Evolutionary conservation across 2,329 filamentous ascomycete genomes (phyloP).

Genomic region (Colletotrichum tabaci): DNA sequence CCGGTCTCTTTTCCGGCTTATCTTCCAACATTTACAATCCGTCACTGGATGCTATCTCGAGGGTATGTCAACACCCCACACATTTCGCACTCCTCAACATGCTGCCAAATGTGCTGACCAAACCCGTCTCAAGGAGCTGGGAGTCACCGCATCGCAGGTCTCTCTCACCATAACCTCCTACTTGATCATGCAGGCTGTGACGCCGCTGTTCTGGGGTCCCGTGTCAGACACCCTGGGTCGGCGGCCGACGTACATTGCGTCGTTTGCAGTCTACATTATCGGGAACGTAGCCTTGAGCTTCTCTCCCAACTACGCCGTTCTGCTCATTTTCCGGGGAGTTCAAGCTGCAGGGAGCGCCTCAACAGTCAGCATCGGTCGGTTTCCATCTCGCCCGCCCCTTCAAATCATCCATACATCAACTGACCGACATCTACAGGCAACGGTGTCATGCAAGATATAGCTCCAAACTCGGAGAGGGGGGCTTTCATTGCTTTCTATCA

Average conservation of each 20-base stretch:
- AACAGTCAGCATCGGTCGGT: conserved; percentile 61
- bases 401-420: background rate
- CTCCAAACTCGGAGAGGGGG: conserved; percentile 49
- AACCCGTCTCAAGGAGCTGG: conserved; percentile 45
- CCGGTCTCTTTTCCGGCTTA: conserved; percentile 67
- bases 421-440: conserved; percentile 35
- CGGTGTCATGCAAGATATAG: conserved; percentile 52
- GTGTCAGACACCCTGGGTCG: conserved; percentile 64
- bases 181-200: conserved; percentile 65
- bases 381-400: background rate
- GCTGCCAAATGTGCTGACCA: background rate
- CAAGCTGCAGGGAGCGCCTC: conserved; percentile 65
- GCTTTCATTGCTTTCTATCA: conserved; percentile 52
- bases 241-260: conserved; percentile 60
- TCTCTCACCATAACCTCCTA: conserved; percentile 62
- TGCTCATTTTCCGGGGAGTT: conserved; percentile 62
- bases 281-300: conserved; percentile 63
- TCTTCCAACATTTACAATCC: conserved; percentile 68
- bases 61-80: conserved; percentile 42
- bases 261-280: conserved; percentile 62
- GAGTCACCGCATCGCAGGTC: conserved; percentile 50
- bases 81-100: too few species aligned
- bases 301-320: conserved; percentile 56
- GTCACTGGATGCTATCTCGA: conserved; percentile 56
- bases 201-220: conserved; percentile 64